A percentile compares a stretch with the other conserved stretches of the same genome.
phyloP scores from a whole-genome alignment of 805 yeast genomes.

The Candida maesae region DNA sequence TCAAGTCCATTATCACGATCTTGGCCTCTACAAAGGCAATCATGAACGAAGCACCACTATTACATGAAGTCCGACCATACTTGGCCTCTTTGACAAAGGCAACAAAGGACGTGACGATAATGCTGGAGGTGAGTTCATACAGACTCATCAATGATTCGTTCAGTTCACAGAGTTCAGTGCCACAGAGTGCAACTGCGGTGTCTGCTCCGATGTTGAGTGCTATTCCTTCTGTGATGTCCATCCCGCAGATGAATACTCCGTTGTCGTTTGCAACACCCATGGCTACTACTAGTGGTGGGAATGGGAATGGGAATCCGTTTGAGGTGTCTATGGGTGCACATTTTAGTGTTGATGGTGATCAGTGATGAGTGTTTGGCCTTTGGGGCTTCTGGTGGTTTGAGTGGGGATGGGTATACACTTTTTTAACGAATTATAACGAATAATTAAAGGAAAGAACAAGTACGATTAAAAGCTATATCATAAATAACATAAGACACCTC shows the following conservation, averaged over 20 bases:
- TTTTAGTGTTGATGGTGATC: constrained; percentile 2
- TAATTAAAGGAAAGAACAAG: too few relatives aligned
- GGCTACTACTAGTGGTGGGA: constrained; percentile 6
- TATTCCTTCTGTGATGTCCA: constrained; percentile 29
- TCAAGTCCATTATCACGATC: constrained; percentile 79
- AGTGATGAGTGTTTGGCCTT: background rate
- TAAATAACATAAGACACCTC: background rate
- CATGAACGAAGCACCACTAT: constrained; percentile 73
- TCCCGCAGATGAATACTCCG: constrained; percentile 29
- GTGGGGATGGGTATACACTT: background rate
- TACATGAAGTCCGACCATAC: constrained; percentile 75
- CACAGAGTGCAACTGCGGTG: constrained; percentile 18
- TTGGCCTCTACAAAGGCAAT: constrained; percentile 79
- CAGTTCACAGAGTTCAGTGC: constrained; percentile 9
- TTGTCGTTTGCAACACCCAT: constrained; percentile 12
- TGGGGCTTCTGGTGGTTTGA: too few relatives aligned
- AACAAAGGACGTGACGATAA: constrained; percentile 88
- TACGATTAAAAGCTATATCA: background rate
- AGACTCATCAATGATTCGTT: constrained; percentile 29
- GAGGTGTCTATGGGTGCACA: constrained; percentile 22
- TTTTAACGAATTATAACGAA: background rate
- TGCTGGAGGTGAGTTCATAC: constrained; percentile 65
- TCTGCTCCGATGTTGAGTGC: constrained; percentile 23
- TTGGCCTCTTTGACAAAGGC: constrained; percentile 81
- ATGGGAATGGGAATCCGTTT: constrained; percentile 21